Evolutionary conservation across 23 red algal species (phyloP).

Genomic region (Chondrus crispus): DNA sequence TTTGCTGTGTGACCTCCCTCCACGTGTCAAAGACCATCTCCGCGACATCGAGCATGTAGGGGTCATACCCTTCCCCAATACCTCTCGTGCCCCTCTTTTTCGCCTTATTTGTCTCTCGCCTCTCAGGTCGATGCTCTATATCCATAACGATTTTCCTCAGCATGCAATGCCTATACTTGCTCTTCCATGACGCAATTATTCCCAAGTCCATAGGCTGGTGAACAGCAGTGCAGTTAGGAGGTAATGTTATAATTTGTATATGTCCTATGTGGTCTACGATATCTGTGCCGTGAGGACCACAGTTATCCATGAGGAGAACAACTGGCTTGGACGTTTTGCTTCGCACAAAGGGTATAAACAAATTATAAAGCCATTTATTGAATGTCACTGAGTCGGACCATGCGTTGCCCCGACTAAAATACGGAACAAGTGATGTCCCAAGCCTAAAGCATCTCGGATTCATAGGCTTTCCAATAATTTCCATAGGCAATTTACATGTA

Average conservation of each 20-base stretch:
- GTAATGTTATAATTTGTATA: background rate
- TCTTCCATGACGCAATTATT: background rate
- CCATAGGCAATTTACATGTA: background rate
- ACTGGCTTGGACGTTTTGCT: background rate
- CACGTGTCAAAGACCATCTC: background rate
- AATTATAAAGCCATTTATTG: background rate
- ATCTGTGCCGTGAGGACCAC: conserved; percentile 5
- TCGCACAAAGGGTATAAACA: conserved; percentile 5
- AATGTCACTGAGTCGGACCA: conserved; percentile 17
- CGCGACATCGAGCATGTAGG: background rate
- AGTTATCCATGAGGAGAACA: conserved; percentile 4
- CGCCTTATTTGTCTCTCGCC: background rate
- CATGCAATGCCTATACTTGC: background rate
- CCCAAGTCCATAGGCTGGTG: conserved; percentile 14
- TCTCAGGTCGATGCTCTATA: background rate
- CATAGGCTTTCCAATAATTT: conserved; percentile 7
- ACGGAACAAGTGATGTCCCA: background rate
- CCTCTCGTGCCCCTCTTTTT: no score
- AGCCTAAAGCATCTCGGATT: background rate
- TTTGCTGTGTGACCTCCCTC: background rate
- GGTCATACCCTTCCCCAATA: conserved; percentile 3
- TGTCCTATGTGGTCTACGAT: background rate
- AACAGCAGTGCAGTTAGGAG: background rate
- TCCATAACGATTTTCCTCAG: background rate
- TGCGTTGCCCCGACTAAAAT: background rate